phyloP scores from a whole-genome alignment of 441 rosid species.

The Aquilaria agallochum region DNA sequence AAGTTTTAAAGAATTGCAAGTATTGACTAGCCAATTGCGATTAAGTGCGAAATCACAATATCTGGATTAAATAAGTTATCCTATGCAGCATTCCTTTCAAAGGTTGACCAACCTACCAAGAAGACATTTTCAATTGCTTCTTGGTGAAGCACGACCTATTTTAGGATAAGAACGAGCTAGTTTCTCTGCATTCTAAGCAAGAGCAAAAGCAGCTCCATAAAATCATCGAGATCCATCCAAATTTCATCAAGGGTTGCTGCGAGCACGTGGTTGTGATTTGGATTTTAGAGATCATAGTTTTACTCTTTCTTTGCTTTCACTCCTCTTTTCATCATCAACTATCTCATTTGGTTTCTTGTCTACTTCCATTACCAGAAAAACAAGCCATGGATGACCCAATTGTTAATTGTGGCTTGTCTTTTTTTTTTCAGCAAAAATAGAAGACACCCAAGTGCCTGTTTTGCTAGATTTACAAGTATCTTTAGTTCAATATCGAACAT shows the following conservation, averaged over 20 bases:
- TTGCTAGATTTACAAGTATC: conserved; percentile 60
- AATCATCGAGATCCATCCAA: conserved; percentile 17
- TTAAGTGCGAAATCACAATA: too few relatives aligned
- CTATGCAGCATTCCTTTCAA: too few relatives aligned
- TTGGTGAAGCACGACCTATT: conserved; percentile 32
- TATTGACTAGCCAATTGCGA: too few relatives aligned
- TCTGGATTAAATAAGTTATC: too few relatives aligned
- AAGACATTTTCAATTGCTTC: conserved; percentile 13
- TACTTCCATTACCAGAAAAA: conserved; percentile 33
- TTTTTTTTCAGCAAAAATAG: conserved; percentile 69
- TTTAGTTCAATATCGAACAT: not conserved
- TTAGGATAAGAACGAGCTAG: conserved; percentile 55
- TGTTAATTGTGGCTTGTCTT: conserved; percentile 63
- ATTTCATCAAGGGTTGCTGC: conserved; percentile 30
- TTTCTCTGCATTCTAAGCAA: conserved; percentile 40
- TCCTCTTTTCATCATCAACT: conserved; percentile 58
- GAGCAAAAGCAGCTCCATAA: conserved; percentile 23
- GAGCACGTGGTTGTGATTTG: conserved; percentile 45
- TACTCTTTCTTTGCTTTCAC: conserved; percentile 56
- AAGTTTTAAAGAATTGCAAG: too few relatives aligned
- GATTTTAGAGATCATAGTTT: conserved; percentile 47
- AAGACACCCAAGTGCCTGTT: conserved; percentile 63
- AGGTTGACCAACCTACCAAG: not conserved
- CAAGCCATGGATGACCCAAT: conserved; percentile 71
- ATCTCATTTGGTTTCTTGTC: conserved; percentile 54